Evolutionary conservation across 2,329 filamentous ascomycete species (phyloP), one percentile per base, ranked within the genome.

Genomic region (Xylariaceae sp.): DNA sequence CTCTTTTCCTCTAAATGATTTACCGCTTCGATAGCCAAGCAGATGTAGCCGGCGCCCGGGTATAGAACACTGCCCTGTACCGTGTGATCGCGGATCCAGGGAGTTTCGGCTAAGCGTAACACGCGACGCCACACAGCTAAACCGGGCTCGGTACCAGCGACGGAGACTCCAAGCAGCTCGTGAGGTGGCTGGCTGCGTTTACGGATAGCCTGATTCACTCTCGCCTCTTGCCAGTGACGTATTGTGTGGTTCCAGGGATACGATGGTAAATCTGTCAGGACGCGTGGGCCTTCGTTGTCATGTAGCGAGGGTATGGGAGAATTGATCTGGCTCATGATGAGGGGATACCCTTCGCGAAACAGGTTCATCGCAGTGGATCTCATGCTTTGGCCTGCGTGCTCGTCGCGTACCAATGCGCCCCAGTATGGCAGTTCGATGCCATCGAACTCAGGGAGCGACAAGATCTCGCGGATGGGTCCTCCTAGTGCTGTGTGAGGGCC

Each of bases 401-500:
- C 50, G 2, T 44, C 25, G n/a, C 58, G 45, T 16, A 50, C 34
- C 1, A 62, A 44, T 2, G 35, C 25, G 1, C 47, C 19, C 6
- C 17, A 34, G 36, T 60, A 60, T 0, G 45, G 38, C 14, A 55
- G n/a, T 2, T 42, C 35, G 2, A 40, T n/a, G 12, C 17, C 11
- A 33, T 39, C 44, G 2, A 38, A 43, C 27, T 6, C 27, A 27
- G 23, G 23, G 6, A 22, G 40, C 10, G 2, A 19, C 11, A 45
- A 44, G 20, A 21, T 45, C 32, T 65, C 55, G 4, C 56, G 57
- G 8, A 64, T 50, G 1, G 68, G 67, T 0, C 62, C 64, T 5
- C 50, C 52, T 1, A 71, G 55, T 0, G 64, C 59, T 16, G 61
- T 57, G 43, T 69, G 67, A 1, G 67, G 65, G 0, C 67, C 48